Conservation (phyloP, 2,329 filamentous ascomycete species). For the Bipolaris bicolor region DNA sequence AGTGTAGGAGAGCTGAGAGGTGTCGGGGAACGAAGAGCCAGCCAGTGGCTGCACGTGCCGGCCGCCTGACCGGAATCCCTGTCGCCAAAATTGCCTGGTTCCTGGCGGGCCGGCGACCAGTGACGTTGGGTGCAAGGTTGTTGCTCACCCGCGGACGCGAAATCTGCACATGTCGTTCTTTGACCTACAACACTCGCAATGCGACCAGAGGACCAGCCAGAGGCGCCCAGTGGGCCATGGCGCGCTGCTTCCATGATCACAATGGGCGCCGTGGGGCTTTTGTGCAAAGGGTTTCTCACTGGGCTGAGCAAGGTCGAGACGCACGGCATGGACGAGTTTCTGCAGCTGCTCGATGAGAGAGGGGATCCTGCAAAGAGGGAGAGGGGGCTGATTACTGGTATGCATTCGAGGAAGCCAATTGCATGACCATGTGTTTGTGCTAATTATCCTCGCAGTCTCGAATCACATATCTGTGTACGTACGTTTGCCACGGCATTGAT, state of each 20-base stretch:
- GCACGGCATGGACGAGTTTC: slow-evolving; percentile 75
- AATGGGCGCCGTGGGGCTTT: slow-evolving; percentile 73
- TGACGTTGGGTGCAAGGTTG: slow-evolving; percentile 24
- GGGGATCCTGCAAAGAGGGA: slow-evolving; percentile 69
- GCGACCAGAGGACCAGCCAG: slow-evolving; percentile 54
- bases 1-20: slow-evolving; percentile 1
- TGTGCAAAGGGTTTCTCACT: slow-evolving; percentile 78
- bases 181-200: slow-evolving; percentile 36
- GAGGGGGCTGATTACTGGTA: slow-evolving; percentile 83
- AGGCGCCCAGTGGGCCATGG: slow-evolving; percentile 69
- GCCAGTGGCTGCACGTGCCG: slow-evolving; percentile 16
- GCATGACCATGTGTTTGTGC: background rate
- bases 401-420: slow-evolving; percentile 21
- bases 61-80: slow-evolving; percentile 19
- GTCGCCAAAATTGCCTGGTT: slow-evolving; percentile 22
- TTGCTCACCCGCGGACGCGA: slow-evolving; percentile 13
- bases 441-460: slow-evolving; percentile 64
- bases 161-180: slow-evolving; percentile 24
- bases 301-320: slow-evolving; percentile 77
- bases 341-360: slow-evolving; percentile 76
- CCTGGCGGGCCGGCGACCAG: slow-evolving; percentile 11
- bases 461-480: slow-evolving; percentile 90
- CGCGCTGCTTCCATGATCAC: slow-evolving; percentile 73
- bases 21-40: slow-evolving; percentile 9
- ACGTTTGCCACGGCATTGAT: slow-evolving; percentile 31